These are phyloP conservation scores for Zygosaccharomyces pseudobailii DNA, from an alignment of 1,139 yeast genomes.

Conservation along the genomic window DNA sequence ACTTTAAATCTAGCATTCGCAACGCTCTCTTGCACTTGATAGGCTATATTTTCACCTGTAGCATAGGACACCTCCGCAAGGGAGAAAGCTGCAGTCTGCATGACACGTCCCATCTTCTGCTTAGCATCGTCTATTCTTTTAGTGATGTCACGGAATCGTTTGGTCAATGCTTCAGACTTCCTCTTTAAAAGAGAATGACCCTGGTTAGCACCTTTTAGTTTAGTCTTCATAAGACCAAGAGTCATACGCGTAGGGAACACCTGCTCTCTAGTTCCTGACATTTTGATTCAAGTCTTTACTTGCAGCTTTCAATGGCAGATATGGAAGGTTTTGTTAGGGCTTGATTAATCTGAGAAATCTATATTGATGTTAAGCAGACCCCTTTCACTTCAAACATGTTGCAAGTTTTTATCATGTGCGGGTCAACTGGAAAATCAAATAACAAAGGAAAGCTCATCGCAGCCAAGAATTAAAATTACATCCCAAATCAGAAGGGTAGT, in stretches of 20 bases:
- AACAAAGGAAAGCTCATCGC: conserved; percentile 1
- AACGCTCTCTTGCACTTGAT: conserved; percentile 93
- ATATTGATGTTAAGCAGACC: background rate
- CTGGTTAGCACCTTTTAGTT: conserved; percentile 94
- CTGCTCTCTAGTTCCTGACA: conserved; percentile 56
- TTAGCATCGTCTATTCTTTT: conserved; percentile 91
- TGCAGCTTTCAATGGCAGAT: background rate
- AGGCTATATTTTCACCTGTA: conserved; percentile 90
- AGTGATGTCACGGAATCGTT: conserved; percentile 92
- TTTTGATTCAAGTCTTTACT: conserved; percentile 9
- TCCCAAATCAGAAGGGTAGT: background rate
- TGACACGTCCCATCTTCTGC: conserved; percentile 95
- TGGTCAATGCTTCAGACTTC: conserved; percentile 94
- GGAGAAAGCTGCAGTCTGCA: conserved; percentile 98
- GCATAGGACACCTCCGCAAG: conserved; percentile 97
- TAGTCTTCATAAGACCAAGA: conserved; percentile 87
- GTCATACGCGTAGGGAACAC: conserved; percentile 98
- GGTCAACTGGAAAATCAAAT: conserved; percentile 1
- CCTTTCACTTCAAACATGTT: conserved; percentile 1
- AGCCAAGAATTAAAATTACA: background rate
- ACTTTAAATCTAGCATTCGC: conserved; percentile 87
- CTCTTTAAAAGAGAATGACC: conserved; percentile 92
- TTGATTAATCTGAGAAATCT: background rate
- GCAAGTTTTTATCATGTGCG: conserved; percentile 1
- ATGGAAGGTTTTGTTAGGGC: background rate